Evolutionary conservation across 2,329 filamentous ascomycete genomes (phyloP).

Genomic region (Colletotrichum scovillei): DNA sequence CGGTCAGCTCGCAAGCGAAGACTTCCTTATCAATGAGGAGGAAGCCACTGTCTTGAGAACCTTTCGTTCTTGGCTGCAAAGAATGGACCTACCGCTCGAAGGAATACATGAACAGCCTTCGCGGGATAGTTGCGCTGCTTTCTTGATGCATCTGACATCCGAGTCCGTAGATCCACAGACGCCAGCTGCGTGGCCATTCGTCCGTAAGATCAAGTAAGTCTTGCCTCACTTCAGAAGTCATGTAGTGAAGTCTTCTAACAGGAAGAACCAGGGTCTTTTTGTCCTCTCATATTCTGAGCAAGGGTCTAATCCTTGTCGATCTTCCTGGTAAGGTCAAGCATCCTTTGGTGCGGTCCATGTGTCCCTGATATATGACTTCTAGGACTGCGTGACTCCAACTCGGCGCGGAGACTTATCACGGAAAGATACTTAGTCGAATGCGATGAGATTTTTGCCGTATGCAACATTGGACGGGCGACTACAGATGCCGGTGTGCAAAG

Average conservation of each 20-base stretch:
- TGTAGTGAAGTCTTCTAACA: conserved; percentile 24
- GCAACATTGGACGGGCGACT: conserved; percentile 52
- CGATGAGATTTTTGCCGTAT: conserved; percentile 59
- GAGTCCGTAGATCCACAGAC: conserved; percentile 39
- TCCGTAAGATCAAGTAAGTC: conserved; percentile 54
- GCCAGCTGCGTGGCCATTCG: conserved; percentile 55
- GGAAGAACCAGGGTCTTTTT: conserved; percentile 50
- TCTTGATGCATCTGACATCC: conserved; percentile 51
- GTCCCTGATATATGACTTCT: neutral
- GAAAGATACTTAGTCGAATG: conserved; percentile 57
- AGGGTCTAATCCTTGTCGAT: conserved; percentile 60
- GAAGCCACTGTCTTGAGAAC: conserved; percentile 37
- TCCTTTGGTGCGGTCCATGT: neutral
- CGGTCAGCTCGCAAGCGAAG: conserved; percentile 36
- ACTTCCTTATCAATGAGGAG: conserved; percentile 33
- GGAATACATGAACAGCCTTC: conserved; percentile 5
- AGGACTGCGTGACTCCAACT: conserved; percentile 60
- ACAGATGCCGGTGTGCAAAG: conserved; percentile 53
- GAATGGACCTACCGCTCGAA: conserved; percentile 26
- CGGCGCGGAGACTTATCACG: conserved; percentile 54
- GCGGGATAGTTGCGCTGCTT: conserved; percentile 45
- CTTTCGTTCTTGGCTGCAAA: conserved; percentile 40
- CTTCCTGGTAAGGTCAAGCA: conserved; percentile 52
- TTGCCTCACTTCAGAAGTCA: neutral
- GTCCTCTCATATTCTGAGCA: conserved; percentile 58